Evolutionary conservation across 306 rosid genomes (phyloP).

Genomic region (Citrullus amarus): DNA sequence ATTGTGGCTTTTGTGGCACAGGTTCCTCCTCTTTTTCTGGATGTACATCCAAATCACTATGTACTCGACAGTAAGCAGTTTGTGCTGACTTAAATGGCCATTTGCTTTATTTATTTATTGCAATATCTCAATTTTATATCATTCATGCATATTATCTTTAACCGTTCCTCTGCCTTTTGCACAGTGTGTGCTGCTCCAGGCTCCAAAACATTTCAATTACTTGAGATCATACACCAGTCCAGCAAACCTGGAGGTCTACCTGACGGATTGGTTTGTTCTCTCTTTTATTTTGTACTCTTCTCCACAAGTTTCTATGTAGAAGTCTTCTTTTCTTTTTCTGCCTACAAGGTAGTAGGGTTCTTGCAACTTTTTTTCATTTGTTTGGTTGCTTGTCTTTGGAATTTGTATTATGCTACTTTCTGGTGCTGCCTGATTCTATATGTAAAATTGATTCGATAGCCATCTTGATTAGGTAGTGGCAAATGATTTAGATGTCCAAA

Average conservation of each 20-base stretch:
- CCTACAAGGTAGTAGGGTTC: neutral
- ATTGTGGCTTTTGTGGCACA: constrained; percentile 21
- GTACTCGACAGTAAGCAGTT: constrained; percentile 86
- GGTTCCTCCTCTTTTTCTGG: constrained; percentile 98
- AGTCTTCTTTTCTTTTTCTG: neutral
- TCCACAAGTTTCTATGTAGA: neutral
- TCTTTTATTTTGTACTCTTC: constrained; percentile 9
- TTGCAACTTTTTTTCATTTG: neutral
- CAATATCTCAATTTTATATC: neutral
- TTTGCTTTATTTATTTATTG: neutral
- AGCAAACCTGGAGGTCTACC: constrained; percentile 65
- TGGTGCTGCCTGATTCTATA: constrained; percentile 4
- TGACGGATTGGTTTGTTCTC: constrained; percentile 67
- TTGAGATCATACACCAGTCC: constrained; percentile 76
- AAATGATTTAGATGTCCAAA: constrained; percentile 94
- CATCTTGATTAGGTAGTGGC: constrained; percentile 63
- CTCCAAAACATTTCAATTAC: constrained; percentile 95
- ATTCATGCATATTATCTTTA: neutral
- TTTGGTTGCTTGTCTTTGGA: neutral
- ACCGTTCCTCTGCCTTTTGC: constrained; percentile 14
- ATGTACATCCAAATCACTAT: constrained; percentile 70
- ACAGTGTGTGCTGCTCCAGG: constrained; percentile 99
- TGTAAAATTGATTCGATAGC: constrained; percentile 5
- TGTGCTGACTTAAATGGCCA: constrained; percentile 16
- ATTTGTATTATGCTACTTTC: neutral